phyloP scores from a whole-genome alignment of 306 rosid genomes.

The Purshia tridentata region DNA sequence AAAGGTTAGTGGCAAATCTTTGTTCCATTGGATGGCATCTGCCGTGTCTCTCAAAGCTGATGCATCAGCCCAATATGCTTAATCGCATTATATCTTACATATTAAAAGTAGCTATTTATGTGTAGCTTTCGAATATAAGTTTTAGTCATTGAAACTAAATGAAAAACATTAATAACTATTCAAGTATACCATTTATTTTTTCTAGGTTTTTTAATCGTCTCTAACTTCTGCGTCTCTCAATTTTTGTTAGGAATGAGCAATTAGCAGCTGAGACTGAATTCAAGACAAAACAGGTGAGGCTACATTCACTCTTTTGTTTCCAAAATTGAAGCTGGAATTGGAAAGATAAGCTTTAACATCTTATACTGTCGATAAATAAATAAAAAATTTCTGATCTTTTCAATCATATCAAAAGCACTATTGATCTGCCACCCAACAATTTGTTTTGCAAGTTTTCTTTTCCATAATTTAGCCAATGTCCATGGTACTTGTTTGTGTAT shows the following conservation, averaged over 20 bases:
- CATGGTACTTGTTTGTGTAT: not conserved
- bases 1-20: conserved; percentile 52
- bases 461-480: not conserved
- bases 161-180: not conserved
- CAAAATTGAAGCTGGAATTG: no score
- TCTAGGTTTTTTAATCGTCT: conserved; percentile 6
- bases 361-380: not conserved
- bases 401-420: not conserved
- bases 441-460: not conserved
- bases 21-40: not conserved
- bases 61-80: not conserved
- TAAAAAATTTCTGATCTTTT: not conserved
- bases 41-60: not conserved
- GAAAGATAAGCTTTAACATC: not conserved
- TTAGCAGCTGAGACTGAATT: conserved; percentile 43
- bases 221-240: conserved; percentile 25
- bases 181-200: not conserved
- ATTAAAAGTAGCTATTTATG: not conserved
- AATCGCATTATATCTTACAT: not conserved
- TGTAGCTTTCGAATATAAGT: not conserved
- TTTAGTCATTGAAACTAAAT: not conserved
- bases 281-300: conserved; percentile 64
- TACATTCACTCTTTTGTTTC: not conserved
- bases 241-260: conserved; percentile 52
- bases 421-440: not conserved